phyloP scores from a whole-genome alignment of 345 rosid genomes.

The Hibiscus syriacus region DNA sequence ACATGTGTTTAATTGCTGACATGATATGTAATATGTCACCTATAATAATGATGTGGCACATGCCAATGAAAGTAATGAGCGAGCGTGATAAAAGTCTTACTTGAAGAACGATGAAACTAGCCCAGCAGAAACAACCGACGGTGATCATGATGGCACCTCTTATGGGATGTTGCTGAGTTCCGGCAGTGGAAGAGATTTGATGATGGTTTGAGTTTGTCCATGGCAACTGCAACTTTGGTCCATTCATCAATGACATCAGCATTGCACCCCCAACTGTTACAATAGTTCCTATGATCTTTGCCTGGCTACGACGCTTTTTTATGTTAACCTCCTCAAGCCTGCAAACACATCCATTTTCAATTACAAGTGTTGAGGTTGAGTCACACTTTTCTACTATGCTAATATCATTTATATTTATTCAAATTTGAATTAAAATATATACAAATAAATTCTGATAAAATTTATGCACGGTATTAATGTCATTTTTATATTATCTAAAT shows the following conservation, averaged over 20 bases:
- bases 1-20: too few species aligned
- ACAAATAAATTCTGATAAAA: too few species aligned
- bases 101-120: slow-evolving; percentile 57
- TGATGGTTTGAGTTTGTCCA: slow-evolving; percentile 44
- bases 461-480: neutral
- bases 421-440: too few species aligned
- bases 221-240: slow-evolving; percentile 38
- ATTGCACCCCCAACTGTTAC: slow-evolving; percentile 90
- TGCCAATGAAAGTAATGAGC: too few species aligned
- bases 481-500: too few species aligned
- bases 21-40: too few species aligned
- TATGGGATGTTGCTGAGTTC: slow-evolving; percentile 35
- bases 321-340: slow-evolving; percentile 73
- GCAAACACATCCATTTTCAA: neutral
- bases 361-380: too few species aligned
- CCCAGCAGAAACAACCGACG: slow-evolving; percentile 51
- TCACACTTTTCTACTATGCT: too few species aligned
- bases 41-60: too few species aligned
- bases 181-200: slow-evolving; percentile 12
- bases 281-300: slow-evolving; percentile 74
- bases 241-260: slow-evolving; percentile 54
- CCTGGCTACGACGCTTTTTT: slow-evolving; percentile 55
- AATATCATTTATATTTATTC: too few species aligned
- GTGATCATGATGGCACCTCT: slow-evolving; percentile 51
- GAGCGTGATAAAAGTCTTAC: too few species aligned